Base-by-base conservation (phyloP, 208 protist genomes). In the Zelonia costaricensis region DNA sequence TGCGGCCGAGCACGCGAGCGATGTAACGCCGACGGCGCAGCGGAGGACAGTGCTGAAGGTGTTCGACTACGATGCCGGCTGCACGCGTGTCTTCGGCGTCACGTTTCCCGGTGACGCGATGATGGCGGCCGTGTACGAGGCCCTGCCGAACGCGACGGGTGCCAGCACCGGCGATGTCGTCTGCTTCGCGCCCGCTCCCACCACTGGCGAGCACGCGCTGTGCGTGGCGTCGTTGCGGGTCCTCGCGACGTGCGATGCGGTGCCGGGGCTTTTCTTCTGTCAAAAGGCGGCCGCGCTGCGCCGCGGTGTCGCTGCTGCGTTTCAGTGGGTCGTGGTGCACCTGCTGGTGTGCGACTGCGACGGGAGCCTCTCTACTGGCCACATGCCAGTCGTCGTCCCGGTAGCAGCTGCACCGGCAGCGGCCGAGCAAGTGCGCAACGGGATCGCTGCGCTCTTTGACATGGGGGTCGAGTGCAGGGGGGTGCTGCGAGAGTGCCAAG, bases 221-320 rank as follows among this genome's bases (percentile, higher is more conserved):
- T 23, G 18, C 39, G 25, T 57, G 9, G n/a, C 10, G 23, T 55
- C 76, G 0, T 64, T 76, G 39, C 58, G 35, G 5, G 58, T 84
- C 18, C 62, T 89, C 25, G 44, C 30, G 23, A 22, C 49, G 12
- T 31, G 33, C 12, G 76, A 76, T 42, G n/a, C 56, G 18, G 56
- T 86, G 22, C 79, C 83, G 13, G 22, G 54, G 28, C 6, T 77
- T 23, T 1, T 86, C 6, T 80, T 84, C 47, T 84, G 71, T 57
- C 83, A 90, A 52, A 45, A 48, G 40, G 20, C 49, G 20, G 30
- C 18, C 1, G 15, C 13, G 9, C 23, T n/a, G 31, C 28, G n/a
- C 22, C 4, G n/a, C 38, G 16, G 42, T 20, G 38, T 46, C 42
- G 15, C 12, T 27, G 4, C 28, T 20, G 8, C 28, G 18, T 39